Conservation (phyloP, 73 alveolate genomes). For the Paramecium caudatum region DNA sequence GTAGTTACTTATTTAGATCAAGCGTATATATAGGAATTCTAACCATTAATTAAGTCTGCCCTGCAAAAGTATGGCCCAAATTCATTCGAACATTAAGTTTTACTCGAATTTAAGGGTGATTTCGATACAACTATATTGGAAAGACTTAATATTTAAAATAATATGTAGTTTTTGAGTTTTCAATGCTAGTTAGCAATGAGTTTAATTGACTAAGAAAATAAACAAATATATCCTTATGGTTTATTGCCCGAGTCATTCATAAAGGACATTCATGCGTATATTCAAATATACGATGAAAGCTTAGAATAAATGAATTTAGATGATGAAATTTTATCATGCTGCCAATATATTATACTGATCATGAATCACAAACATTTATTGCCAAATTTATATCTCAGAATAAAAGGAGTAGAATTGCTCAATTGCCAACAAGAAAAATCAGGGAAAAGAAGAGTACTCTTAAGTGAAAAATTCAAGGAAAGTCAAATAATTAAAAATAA, state of each 20-base stretch:
- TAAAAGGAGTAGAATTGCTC: conserved; percentile 49
- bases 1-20: background rate
- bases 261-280: conserved; percentile 2
- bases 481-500: background rate
- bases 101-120: background rate
- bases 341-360: background rate
- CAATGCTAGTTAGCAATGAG: background rate
- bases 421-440: background rate
- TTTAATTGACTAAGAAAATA: background rate
- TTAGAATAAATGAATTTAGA: background rate
- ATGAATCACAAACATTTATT: background rate
- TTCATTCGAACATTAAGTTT: background rate
- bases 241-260: conserved; percentile 19
- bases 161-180: conserved; percentile 8
- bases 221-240: conserved; percentile 61
- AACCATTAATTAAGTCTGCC: background rate
- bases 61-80: background rate
- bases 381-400: conserved; percentile 34
- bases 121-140: background rate
- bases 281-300: background rate
- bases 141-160: background rate
- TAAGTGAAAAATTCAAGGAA: background rate
- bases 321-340: background rate
- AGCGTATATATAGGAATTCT: background rate
- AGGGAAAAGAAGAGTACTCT: too few species aligned